These are phyloP conservation scores for Vitis hybrid DNA, from an alignment of 177 flowering plant genomes.

Conservation along the genomic window DNA sequence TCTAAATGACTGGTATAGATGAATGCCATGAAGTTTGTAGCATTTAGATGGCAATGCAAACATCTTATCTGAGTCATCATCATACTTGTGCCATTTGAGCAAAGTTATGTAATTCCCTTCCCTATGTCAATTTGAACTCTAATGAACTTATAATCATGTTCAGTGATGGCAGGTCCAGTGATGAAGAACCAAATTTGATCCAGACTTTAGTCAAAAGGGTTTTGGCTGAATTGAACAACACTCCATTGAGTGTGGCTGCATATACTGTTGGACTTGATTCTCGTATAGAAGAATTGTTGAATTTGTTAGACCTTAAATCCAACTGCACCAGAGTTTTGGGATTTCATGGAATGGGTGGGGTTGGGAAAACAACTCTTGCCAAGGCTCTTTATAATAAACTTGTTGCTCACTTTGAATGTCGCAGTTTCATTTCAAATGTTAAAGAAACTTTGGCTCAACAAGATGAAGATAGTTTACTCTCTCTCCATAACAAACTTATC, in stretches of 20 bases:
- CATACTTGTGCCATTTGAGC: no score
- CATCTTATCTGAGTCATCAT: no score
- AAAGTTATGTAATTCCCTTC: no score
- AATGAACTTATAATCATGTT: background rate
- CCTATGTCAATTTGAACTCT: no score
- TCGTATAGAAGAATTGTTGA: conserved; percentile 23
- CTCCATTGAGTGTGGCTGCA: conserved; percentile 33
- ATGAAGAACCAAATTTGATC: conserved; percentile 24
- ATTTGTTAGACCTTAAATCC: conserved; percentile 20
- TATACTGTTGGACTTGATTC: conserved; percentile 31
- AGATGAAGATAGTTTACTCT: conserved; percentile 13
- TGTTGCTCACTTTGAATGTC: conserved; percentile 20
- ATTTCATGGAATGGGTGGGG: conserved; percentile 44
- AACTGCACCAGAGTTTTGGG: conserved; percentile 26
- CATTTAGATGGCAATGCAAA: no score
- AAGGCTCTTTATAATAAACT: conserved; percentile 41
- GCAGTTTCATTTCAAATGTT: conserved; percentile 36
- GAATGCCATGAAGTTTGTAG: no score
- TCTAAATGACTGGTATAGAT: no score
- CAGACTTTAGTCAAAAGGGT: conserved; percentile 25
- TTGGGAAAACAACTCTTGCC: conserved; percentile 58
- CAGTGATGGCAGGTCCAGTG: background rate
- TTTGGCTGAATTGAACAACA: conserved; percentile 27
- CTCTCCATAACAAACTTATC: conserved; percentile 30
- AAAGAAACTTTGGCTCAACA: conserved; percentile 19